These are phyloP conservation scores for Fusarium hainanense DNA, from an alignment of 2,329 filamentous ascomycete genomes.

Conservation along the genomic window DNA sequence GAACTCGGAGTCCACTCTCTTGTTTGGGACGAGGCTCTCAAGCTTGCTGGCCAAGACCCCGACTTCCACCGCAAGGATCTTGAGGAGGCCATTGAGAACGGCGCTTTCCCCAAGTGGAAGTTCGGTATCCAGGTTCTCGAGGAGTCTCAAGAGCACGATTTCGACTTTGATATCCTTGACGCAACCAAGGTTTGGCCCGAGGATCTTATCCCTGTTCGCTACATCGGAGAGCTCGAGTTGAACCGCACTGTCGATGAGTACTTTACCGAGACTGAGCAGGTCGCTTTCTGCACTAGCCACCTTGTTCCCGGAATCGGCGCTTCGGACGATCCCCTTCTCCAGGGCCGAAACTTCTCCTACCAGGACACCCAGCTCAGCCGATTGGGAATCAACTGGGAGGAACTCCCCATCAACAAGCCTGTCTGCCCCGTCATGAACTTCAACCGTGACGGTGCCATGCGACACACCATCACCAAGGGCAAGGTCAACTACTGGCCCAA, in stretches of 20 bases:
- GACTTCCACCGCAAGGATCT: constrained; percentile 87
- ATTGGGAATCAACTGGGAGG: constrained; percentile 79
- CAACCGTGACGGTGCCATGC: constrained; percentile 78
- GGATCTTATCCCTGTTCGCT: constrained; percentile 77
- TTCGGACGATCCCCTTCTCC: constrained; percentile 78
- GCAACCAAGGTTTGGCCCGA: constrained; percentile 90
- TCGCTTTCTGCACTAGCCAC: constrained; percentile 84
- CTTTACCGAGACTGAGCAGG: constrained; percentile 85
- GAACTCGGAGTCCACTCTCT: constrained; percentile 80
- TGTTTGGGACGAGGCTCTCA: constrained; percentile 83
- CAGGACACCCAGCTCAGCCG: constrained; percentile 76
- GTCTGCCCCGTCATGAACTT: constrained; percentile 80
- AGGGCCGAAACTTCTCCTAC: constrained; percentile 78
- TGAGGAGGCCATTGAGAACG: constrained; percentile 77
- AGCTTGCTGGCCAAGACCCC: constrained; percentile 78
- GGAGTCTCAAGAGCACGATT: constrained; percentile 77
- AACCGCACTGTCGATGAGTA: constrained; percentile 85
- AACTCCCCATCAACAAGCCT: constrained; percentile 80
- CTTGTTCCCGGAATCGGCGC: constrained; percentile 82
- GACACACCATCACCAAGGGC: constrained; percentile 77
- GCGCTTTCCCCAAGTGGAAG: constrained; percentile 79
- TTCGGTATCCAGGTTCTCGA: constrained; percentile 84
- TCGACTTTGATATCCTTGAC: constrained; percentile 87
- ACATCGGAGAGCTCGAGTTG: constrained; percentile 82
- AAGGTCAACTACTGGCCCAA: constrained; percentile 74